Percentiles rank a stretch among this genome's conserved stretches.
Conservation (phyloP, 768 basidiomycete genomes). For the Leccinum imitatum region DNA sequence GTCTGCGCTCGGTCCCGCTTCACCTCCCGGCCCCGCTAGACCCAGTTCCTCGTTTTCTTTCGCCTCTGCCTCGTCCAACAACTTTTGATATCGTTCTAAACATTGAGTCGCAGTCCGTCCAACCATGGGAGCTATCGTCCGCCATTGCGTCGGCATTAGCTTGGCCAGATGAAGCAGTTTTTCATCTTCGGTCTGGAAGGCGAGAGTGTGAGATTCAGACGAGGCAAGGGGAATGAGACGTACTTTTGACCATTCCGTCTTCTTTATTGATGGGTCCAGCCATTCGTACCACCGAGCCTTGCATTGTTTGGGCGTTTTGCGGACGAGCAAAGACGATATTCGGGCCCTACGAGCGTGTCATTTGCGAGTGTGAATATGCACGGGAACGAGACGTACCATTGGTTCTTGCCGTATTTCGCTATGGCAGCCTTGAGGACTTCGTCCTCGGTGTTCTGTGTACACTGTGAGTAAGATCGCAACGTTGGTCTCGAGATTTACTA, state of each 20-base stretch:
- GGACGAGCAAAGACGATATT: slow-evolving; percentile 94
- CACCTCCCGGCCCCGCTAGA: slow-evolving; percentile 75
- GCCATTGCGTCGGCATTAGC: slow-evolving; percentile 99
- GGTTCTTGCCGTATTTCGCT: slow-evolving; percentile 95
- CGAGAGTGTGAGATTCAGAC: not conserved
- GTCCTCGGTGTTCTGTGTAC: slow-evolving; percentile 84
- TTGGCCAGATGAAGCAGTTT: slow-evolving; percentile 97
- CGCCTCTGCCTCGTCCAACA: slow-evolving; percentile 95
- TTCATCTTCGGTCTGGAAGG: slow-evolving; percentile 87
- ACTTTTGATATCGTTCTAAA: slow-evolving; percentile 95
- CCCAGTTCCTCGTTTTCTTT: slow-evolving; percentile 97
- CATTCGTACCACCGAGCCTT: slow-evolving; percentile 99
- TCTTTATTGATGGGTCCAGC: slow-evolving; percentile 99
- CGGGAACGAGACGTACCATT: slow-evolving; percentile 55
- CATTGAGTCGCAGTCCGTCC: slow-evolving; percentile 98
- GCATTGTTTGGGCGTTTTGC: slow-evolving; percentile 99
- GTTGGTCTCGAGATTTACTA: not conserved
- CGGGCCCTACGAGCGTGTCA: slow-evolving; percentile 67
- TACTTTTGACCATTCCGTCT: slow-evolving; percentile 99
- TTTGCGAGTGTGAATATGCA: not conserved
- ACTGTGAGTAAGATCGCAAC: slow-evolving; percentile 5
- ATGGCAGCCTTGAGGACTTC: slow-evolving; percentile 99
- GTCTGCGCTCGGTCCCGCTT: slow-evolving; percentile 86
- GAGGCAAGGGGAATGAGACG: slow-evolving; percentile 8
- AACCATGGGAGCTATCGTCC: slow-evolving; percentile 97